Conservation (phyloP, 768 basidiomycete species). For the Boletus insuetus region DNA sequence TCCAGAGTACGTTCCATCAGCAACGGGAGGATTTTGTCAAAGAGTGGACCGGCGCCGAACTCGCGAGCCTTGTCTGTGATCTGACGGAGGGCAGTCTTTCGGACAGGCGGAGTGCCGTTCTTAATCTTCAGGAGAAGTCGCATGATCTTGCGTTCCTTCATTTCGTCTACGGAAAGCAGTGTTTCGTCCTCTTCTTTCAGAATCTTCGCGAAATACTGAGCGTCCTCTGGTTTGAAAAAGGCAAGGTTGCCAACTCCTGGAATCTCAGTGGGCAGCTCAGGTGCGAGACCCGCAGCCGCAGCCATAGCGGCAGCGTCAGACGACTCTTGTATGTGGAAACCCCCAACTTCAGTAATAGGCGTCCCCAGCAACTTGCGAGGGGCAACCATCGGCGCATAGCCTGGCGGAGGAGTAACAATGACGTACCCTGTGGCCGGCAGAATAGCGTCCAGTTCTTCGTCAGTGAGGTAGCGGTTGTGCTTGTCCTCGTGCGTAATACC, state of each 20-base stretch:
- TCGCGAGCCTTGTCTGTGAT: constrained; percentile 99
- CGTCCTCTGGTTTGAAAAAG: constrained; percentile 98
- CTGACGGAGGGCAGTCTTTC: constrained; percentile 95
- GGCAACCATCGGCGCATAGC: constrained; percentile 78
- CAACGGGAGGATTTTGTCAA: constrained; percentile 96
- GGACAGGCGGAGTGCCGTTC: constrained; percentile 97
- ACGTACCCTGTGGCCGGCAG: constrained; percentile 85
- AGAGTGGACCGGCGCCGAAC: constrained; percentile 95
- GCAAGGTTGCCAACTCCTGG: constrained; percentile 96
- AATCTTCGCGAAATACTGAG: constrained; percentile 96
- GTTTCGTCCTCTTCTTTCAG: constrained; percentile 94
- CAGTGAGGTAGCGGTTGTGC: constrained; percentile 92
- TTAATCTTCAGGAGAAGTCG: constrained; percentile 96
- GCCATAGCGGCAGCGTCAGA: constrained; percentile 86
- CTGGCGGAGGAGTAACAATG: constrained; percentile 91
- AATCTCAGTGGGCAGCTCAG: constrained; percentile 95
- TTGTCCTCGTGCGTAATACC: constrained; percentile 87
- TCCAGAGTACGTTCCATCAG: constrained; percentile 98
- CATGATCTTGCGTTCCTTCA: constrained; percentile 99
- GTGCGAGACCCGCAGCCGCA: constrained; percentile 88
- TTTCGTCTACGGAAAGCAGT: constrained; percentile 89
- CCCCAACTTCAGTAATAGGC: constrained; percentile 58
- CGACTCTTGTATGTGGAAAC: constrained; percentile 96
- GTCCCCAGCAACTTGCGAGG: constrained; percentile 63
- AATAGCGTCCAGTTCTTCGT: constrained; percentile 92